Evolutionary conservation across 495 filamentous ascomycete genomes (phyloP), one percentile per base, ranked within the genome.

Genomic region (Aspergillus bridgeri): DNA sequence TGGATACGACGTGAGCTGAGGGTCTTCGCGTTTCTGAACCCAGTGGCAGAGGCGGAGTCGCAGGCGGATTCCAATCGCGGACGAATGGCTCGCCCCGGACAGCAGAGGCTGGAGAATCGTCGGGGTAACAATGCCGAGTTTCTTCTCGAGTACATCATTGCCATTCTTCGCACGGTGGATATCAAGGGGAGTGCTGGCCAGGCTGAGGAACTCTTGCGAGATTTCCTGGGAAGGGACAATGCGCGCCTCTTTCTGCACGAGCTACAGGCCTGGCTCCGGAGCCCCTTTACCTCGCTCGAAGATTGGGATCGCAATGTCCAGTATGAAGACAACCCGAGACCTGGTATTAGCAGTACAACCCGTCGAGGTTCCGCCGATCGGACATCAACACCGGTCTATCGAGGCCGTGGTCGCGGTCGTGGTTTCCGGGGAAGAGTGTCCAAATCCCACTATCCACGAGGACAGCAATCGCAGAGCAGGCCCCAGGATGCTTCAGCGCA

Each of bases 1-100:
- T 98, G 90, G 85, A 84, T 96, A 53, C 84, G 94, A 4, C 83
- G 94, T 38, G 94, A 98, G 63, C 77, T 98, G 8, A 83, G 87
- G 63, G 92, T 96, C 43, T 98, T 96, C 62, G 80, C 82, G 48
- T 96, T 92, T 65, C 77, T 95, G 44, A 75, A 77, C 55, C 70
- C 78, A 0, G 58, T 71, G 38, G 63, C 33, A 15, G 33, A 38
- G 33, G 17, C 33, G 9, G 27, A 29, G 27, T 7, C 27, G 27
- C 27, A 68, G 25, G 57, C 65, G 20, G 48, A 60, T 23, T 58
- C 62, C 33, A 55, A 50, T 50, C 57, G 22, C 15, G 43, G 49
- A 15, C 60, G 59, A 4, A 57, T 67, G 1, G 54, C 71, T 43
- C 73, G 73, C 5, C 65, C 76, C 0, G 70, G 76, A 5, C 62